phyloP scores from a whole-genome alignment of 805 yeast genomes.

The Kluyveromyces dobzhanskii region DNA sequence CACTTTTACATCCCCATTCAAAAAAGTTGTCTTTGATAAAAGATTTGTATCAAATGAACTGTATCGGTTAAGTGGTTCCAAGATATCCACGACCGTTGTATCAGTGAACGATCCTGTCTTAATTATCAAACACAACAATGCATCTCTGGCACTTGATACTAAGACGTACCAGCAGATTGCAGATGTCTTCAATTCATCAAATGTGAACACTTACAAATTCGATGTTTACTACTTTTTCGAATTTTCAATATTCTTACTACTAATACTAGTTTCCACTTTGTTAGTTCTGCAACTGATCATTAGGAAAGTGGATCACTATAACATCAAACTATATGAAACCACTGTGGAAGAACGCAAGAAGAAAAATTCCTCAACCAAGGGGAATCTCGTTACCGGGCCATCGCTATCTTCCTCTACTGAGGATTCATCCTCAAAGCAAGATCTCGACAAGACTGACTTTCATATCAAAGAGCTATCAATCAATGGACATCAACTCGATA shows the following conservation, averaged over 20 bases:
- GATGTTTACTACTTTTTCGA: constrained; percentile 49
- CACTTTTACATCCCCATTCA: constrained; percentile 5
- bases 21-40: constrained; percentile 10
- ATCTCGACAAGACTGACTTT: constrained; percentile 4
- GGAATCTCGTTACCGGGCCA: constrained; percentile 6
- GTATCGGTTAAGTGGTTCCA: background rate
- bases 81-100: background rate
- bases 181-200: constrained; percentile 13
- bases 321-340: background rate
- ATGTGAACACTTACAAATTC: constrained; percentile 33
- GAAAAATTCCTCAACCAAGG: constrained; percentile 8
- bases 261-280: constrained; percentile 43
- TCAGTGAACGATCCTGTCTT: background rate
- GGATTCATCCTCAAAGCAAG: background rate
- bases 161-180: background rate
- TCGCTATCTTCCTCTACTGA: background rate
- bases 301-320: constrained; percentile 15
- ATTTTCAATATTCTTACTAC: constrained; percentile 41
- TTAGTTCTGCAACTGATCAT: constrained; percentile 35
- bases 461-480: constrained; percentile 34
- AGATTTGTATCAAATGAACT: constrained; percentile 8
- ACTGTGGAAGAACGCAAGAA: constrained; percentile 13
- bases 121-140: constrained; percentile 15
- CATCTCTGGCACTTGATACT: constrained; percentile 2
- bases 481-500: constrained; percentile 54